phyloP scores from a whole-genome alignment of 2,329 filamentous ascomycete species.

The Myriangium duriaei region DNA sequence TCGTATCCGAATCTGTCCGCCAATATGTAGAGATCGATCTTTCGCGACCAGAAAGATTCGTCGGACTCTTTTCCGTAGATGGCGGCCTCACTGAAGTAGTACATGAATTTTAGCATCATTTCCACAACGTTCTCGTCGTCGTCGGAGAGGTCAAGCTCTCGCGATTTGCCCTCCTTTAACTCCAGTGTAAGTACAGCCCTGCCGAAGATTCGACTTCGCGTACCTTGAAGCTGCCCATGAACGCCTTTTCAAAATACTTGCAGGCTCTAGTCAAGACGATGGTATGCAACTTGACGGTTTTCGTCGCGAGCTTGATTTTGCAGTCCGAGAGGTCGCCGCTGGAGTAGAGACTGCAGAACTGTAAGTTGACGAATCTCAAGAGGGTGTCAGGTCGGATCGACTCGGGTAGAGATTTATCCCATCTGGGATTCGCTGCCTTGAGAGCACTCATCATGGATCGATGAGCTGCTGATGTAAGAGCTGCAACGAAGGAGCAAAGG shows the following conservation, averaged over 20 bases:
- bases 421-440: no score
- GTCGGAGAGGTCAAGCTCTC: not conserved
- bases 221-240: slow-evolving; percentile 4
- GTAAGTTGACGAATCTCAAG: no score
- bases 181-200: not conserved
- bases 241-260: slow-evolving; percentile 5
- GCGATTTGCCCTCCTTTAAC: not conserved
- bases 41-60: not conserved
- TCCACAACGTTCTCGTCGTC: not conserved
- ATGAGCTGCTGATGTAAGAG: no score
- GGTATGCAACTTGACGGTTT: not conserved
- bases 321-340: slow-evolving; percentile 1
- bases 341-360: not conserved
- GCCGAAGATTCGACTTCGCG: not conserved
- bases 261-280: not conserved
- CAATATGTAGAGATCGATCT: not conserved
- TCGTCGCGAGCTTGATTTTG: slow-evolving; percentile 1
- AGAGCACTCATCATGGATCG: no score
- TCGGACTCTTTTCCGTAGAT: no score
- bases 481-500: no score
- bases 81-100: no score
- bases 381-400: no score
- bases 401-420: no score
- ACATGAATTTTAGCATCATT: not conserved
- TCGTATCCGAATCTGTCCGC: slow-evolving; percentile 1